A percentile compares a stretch with the other conserved stretches of the same genome.
Conservation (phyloP, 2,329 filamentous ascomycete genomes). For the Claviceps maximensis region DNA sequence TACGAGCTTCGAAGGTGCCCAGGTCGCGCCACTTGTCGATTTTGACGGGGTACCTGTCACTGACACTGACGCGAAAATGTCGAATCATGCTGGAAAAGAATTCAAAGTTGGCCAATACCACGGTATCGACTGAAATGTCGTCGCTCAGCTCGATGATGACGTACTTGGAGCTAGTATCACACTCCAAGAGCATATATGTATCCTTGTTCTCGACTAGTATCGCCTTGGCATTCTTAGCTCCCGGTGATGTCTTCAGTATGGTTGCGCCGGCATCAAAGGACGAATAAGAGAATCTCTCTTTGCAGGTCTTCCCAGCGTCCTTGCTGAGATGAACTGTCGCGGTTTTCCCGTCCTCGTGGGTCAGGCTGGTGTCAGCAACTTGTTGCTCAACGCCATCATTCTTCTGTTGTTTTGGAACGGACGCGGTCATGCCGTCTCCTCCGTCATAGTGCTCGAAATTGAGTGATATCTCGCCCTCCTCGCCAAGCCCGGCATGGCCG, state of each 20-base stretch:
- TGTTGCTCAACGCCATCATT: constrained; percentile 8
- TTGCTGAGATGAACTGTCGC: constrained; percentile 57
- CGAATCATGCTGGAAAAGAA: constrained; percentile 98
- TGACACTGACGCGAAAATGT: constrained; percentile 80
- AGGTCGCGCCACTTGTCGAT: constrained; percentile 81
- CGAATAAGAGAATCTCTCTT: constrained; percentile 93
- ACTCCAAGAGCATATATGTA: constrained; percentile 94
- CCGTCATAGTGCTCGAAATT: constrained; percentile 33
- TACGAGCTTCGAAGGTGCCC: constrained; percentile 80
- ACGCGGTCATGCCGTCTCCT: constrained; percentile 6
- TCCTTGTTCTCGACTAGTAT: constrained; percentile 96
- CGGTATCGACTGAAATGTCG: constrained; percentile 73
- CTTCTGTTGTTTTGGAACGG: constrained; percentile 5
- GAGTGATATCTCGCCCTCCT: constrained; percentile 69
- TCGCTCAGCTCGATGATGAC: constrained; percentile 90
- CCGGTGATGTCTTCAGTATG: constrained; percentile 75
- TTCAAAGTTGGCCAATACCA: constrained; percentile 96
- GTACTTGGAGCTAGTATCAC: constrained; percentile 77
- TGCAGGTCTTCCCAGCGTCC: constrained; percentile 93
- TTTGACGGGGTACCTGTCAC: constrained; percentile 89
- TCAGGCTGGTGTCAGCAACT: constrained; percentile 27
- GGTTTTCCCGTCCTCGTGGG: constrained; percentile 32
- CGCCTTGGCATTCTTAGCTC: constrained; percentile 77
- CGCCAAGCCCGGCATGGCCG: constrained; percentile 66
- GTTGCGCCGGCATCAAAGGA: constrained; percentile 96